A percentile compares a stretch with the other conserved stretches of the same genome.
These are phyloP conservation scores for Heliamphora exappendiculata DNA, from an alignment of 148 eudicot species.

Conservation along the genomic window DNA sequence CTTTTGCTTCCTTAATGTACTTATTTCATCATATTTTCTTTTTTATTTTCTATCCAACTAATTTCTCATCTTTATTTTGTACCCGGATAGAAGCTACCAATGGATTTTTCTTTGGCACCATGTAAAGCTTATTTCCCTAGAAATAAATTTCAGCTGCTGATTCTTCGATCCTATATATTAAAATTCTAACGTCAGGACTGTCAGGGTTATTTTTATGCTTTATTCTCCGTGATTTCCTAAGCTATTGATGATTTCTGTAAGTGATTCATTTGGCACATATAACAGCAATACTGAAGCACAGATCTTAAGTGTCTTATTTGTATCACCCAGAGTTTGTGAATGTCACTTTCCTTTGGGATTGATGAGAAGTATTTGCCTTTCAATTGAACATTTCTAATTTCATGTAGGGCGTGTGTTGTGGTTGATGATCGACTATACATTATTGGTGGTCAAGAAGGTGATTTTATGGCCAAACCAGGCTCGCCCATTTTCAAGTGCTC, in stretches of 20 bases:
- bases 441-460: conserved; percentile 99
- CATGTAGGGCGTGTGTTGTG: conserved; percentile 75
- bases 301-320: not conserved
- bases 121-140: not conserved
- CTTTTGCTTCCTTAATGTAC: not conserved
- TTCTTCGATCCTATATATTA: not conserved
- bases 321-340: not conserved
- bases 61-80: not conserved
- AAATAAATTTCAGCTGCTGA: not conserved
- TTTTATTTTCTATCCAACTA: not conserved
- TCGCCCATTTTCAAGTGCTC: conserved; percentile 98
- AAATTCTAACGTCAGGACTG: not conserved
- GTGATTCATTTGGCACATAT: not conserved
- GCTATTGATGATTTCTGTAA: not conserved
- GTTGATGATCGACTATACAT: conserved; percentile 66
- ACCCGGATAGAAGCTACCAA: not conserved
- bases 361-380: not conserved
- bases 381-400: not conserved
- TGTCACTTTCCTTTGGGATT: not conserved
- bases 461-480: conserved; percentile 98
- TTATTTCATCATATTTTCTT: not conserved
- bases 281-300: not conserved
- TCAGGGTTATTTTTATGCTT: not conserved
- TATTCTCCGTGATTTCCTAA: not conserved
- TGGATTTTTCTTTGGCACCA: not conserved